Evolutionary conservation across 768 basidiomycete species (phyloP).

Genomic region (Obba rivulosa): DNA sequence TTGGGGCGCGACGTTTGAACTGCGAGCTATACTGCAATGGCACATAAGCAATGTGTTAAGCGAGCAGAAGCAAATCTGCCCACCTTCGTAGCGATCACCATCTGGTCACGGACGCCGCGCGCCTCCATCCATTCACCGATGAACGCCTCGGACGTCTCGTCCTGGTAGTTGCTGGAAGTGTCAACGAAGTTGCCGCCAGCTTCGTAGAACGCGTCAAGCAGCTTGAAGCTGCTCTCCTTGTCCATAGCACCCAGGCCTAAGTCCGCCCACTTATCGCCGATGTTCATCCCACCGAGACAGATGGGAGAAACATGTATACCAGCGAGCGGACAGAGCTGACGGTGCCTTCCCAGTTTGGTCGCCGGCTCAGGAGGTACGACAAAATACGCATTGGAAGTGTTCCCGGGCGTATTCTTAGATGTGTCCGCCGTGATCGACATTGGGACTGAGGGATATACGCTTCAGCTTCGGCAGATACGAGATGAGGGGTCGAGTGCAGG

Average conservation of each 20-base stretch:
- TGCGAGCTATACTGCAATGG: not conserved
- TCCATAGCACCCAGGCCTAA: conserved; percentile 27
- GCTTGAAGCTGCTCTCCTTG: conserved; percentile 32
- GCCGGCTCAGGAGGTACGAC: conserved; percentile 5
- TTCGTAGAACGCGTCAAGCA: conserved; percentile 39
- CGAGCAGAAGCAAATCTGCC: not conserved
- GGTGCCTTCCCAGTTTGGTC: not conserved
- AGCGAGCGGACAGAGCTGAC: not conserved
- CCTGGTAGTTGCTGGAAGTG: conserved; percentile 36
- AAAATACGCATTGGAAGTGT: conserved; percentile 3
- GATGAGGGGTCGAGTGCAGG: too few relatives aligned
- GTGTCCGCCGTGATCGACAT: too few relatives aligned
- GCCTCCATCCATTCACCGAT: conserved; percentile 44
- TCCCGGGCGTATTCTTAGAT: too few relatives aligned
- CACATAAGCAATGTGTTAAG: not conserved
- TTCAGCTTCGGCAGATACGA: too few relatives aligned
- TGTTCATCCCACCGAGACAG: conserved; percentile 33
- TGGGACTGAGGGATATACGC: too few relatives aligned
- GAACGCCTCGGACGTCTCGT: conserved; percentile 29
- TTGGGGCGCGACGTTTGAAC: not conserved
- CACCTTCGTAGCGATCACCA: conserved; percentile 40
- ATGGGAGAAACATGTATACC: conserved; percentile 17
- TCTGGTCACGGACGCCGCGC: conserved; percentile 36
- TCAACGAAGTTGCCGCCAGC: conserved; percentile 44
- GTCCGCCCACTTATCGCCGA: conserved; percentile 32